Percentiles rank a stretch among this genome's conserved stretches.
Evolutionary conservation across 129 eudicot genomes (phyloP).

Genomic region (Helianthus tuberosus): DNA sequence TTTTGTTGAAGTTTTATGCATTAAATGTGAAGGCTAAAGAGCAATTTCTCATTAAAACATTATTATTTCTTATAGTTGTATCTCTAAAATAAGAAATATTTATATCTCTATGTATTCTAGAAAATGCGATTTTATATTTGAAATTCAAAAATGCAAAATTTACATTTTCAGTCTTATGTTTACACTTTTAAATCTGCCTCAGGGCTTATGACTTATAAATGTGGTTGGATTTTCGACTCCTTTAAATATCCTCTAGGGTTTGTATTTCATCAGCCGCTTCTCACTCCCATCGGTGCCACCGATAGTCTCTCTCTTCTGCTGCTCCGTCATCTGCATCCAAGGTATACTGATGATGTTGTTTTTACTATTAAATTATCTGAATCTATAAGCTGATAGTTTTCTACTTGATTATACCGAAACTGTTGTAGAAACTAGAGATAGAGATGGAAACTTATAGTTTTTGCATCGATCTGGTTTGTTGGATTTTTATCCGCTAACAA

Average conservation of each 20-base stretch:
- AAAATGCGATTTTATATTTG: background rate
- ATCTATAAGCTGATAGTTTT: conserved; percentile 2
- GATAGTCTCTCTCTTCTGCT: background rate
- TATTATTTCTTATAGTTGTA: conserved; percentile 8
- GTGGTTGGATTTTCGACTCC: conserved; percentile 14
- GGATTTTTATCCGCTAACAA: background rate
- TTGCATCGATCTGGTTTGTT: conserved; percentile 20
- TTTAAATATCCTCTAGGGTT: conserved; percentile 26
- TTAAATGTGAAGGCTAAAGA: background rate
- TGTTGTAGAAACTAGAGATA: conserved; percentile 3
- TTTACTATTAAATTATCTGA: background rate
- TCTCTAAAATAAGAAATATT: conserved; percentile 16
- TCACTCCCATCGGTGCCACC: background rate
- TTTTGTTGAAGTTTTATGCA: conserved; percentile 14
- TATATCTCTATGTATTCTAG: background rate
- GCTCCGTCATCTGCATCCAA: conserved; percentile 19
- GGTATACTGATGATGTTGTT: conserved; percentile 15
- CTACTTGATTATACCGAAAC: conserved; percentile 8
- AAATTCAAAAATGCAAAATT: conserved; percentile 3
- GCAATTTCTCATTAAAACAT: conserved; percentile 7
- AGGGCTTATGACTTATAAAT: background rate
- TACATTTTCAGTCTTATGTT: background rate
- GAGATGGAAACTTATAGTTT: conserved; percentile 24
- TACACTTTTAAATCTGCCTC: background rate
- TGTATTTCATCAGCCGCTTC: conserved; percentile 9